phyloP scores from a whole-genome alignment of 345 rosid genomes.

The Isatis tinctoria region DNA sequence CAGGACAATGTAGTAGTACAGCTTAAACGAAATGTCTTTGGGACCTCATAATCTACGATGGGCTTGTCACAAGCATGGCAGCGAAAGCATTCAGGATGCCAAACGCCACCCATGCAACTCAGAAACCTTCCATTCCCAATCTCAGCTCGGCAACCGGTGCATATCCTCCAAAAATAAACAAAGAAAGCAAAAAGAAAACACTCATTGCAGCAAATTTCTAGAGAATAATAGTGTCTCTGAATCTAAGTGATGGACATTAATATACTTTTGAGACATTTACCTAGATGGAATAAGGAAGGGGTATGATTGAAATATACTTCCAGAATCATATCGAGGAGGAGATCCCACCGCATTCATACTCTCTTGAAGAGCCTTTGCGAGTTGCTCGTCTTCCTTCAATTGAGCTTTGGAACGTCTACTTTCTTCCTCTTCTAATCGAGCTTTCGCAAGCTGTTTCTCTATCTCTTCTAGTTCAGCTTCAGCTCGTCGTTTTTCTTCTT shows the following conservation, averaged over 20 bases:
- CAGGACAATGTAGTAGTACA: conserved; percentile 4
- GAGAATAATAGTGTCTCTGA: background rate
- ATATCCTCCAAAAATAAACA: conserved; percentile 40
- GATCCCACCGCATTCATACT: conserved; percentile 55
- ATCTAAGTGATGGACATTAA: background rate
- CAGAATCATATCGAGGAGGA: conserved; percentile 51
- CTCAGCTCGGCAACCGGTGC: conserved; percentile 66
- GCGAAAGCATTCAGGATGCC: conserved; percentile 93
- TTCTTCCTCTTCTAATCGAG: conserved; percentile 53
- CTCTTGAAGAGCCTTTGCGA: conserved; percentile 89
- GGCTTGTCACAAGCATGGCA: conserved; percentile 71
- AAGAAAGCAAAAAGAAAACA: background rate
- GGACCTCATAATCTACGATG: conserved; percentile 73
- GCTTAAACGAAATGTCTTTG: background rate
- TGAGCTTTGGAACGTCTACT: conserved; percentile 39
- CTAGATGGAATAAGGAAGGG: conserved; percentile 58
- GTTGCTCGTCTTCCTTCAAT: conserved; percentile 84
- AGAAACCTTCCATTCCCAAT: conserved; percentile 72
- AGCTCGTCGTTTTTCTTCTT: conserved; percentile 41
- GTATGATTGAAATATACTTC: conserved; percentile 46
- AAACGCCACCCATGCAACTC: conserved; percentile 70
- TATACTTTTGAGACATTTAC: conserved; percentile 32
- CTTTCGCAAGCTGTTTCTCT: conserved; percentile 33
- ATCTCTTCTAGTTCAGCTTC: conserved; percentile 40
- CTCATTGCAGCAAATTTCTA: background rate